A percentile compares a stretch with the other conserved stretches of the same genome.
These are phyloP conservation scores for Vigna radiata DNA, from an alignment of 306 rosid genomes.

Conservation along the genomic window DNA sequence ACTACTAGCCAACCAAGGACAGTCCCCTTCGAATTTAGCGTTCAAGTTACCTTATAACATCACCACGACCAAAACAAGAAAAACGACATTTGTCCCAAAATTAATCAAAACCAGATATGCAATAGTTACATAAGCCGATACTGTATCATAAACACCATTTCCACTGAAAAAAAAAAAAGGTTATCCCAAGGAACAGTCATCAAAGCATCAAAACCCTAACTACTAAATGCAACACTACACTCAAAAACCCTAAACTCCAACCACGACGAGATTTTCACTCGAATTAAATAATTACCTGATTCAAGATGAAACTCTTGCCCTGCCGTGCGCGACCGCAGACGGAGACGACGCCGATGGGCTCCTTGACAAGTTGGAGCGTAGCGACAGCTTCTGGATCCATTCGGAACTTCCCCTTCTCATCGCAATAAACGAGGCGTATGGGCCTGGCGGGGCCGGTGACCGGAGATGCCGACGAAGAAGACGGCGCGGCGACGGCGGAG, in stretches of 20 bases:
- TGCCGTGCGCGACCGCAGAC: slow-evolving; percentile 97
- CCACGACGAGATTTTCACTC: neutral
- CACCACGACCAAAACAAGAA: neutral
- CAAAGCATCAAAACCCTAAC: slow-evolving; percentile 42
- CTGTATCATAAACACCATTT: neutral
- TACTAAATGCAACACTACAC: slow-evolving; percentile 14
- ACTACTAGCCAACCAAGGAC: slow-evolving; percentile 29
- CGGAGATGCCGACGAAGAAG: slow-evolving; percentile 49
- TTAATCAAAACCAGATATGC: slow-evolving; percentile 21
- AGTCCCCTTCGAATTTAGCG: slow-evolving; percentile 2
- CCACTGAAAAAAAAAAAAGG: neutral
- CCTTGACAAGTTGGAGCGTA: slow-evolving; percentile 86
- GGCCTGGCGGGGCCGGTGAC: slow-evolving; percentile 89
- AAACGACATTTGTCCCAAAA: neutral
- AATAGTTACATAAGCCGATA: neutral
- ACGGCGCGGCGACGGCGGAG: slow-evolving; percentile 31
- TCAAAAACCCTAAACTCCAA: slow-evolving; percentile 43
- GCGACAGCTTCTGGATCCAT: slow-evolving; percentile 99
- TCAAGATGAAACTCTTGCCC: slow-evolving; percentile 89
- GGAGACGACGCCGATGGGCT: slow-evolving; percentile 89
- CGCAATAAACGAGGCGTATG: slow-evolving; percentile 81
- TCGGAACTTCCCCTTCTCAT: slow-evolving; percentile 85
- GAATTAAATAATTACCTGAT: slow-evolving; percentile 63
- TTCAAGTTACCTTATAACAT: neutral
- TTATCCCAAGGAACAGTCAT: neutral